These are phyloP conservation scores for Benincasa hispida DNA, from an alignment of 306 rosid species.

Conservation along the genomic window DNA sequence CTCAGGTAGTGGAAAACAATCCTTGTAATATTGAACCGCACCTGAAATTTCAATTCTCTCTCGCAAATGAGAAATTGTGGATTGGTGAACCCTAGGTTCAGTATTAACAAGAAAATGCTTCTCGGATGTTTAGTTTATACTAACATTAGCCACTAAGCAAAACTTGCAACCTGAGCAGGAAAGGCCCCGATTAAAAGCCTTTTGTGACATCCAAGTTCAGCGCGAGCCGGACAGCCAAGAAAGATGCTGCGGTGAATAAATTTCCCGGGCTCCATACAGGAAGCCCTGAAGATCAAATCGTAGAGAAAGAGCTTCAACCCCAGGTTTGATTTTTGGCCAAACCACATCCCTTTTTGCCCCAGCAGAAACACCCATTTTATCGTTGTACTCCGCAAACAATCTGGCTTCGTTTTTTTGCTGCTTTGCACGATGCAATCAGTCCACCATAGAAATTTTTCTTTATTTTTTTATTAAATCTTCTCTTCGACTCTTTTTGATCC, in stretches of 20 bases:
- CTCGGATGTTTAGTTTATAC: neutral
- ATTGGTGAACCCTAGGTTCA: neutral
- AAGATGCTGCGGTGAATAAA: too few relatives aligned
- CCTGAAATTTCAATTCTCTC: conserved; percentile 47
- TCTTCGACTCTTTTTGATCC: conserved; percentile 11
- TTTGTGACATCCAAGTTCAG: too few relatives aligned
- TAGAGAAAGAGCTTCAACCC: conserved; percentile 69
- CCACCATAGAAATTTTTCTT: conserved; percentile 74
- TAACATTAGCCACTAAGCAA: too few relatives aligned
- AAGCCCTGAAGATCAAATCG: conserved; percentile 88
- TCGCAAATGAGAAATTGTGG: conserved; percentile 11
- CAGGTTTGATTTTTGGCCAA: conserved; percentile 55
- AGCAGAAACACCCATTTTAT: conserved; percentile 70
- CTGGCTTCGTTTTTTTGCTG: conserved; percentile 81
- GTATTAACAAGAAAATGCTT: neutral
- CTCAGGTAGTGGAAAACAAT: conserved; percentile 82
- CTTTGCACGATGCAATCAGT: conserved; percentile 89
- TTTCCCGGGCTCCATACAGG: too few relatives aligned
- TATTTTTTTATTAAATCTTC: conserved; percentile 15
- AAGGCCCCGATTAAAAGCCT: conserved; percentile 76
- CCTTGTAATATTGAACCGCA: conserved; percentile 51
- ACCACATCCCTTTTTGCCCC: conserved; percentile 54
- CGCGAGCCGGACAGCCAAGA: too few relatives aligned
- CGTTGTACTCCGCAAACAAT: conserved; percentile 55
- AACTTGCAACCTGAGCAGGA: conserved; percentile 76